phyloP scores from a whole-genome alignment of 192 early-diverging fungal species.

The Spizellomyces sp. region DNA sequence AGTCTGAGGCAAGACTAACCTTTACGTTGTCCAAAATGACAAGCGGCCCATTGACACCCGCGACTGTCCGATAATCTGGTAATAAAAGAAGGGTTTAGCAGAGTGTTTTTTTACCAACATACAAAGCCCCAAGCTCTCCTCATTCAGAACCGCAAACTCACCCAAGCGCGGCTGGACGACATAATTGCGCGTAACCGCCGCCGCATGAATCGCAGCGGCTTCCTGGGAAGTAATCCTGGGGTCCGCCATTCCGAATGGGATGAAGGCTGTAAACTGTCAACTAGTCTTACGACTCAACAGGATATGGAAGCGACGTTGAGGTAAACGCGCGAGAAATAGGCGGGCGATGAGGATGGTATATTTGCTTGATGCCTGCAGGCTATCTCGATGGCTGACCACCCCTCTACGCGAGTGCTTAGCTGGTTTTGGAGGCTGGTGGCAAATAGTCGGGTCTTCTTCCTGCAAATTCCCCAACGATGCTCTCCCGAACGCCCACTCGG shows the following conservation, averaged over 20 bases:
- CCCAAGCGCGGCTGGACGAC: constrained; percentile 83
- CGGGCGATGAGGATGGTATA: neutral
- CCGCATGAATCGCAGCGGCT: constrained; percentile 77
- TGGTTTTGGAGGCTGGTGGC: neutral
- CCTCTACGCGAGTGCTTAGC: neutral
- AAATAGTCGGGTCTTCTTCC: neutral
- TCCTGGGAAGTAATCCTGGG: constrained; percentile 53
- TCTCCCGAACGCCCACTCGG: neutral
- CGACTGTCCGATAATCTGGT: constrained; percentile 94
- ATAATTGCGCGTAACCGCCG: constrained; percentile 90
- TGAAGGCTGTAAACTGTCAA: neutral
- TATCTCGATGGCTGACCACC: neutral
- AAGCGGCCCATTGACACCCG: constrained; percentile 96
- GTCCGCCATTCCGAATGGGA: constrained; percentile 9
- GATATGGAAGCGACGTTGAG: neutral
- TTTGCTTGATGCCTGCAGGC: neutral
- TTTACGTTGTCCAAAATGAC: constrained; percentile 99
- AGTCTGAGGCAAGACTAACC: constrained; percentile 43
- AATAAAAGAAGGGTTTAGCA: neutral
- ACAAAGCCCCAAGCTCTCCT: neutral
- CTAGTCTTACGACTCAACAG: neutral
- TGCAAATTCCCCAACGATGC: neutral
- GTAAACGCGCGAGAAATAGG: neutral
- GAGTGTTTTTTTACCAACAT: neutral
- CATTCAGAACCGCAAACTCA: constrained; percentile 37